These are phyloP conservation scores for Jatropha podagrica DNA, from an alignment of 441 rosid species.

Conservation along the genomic window DNA sequence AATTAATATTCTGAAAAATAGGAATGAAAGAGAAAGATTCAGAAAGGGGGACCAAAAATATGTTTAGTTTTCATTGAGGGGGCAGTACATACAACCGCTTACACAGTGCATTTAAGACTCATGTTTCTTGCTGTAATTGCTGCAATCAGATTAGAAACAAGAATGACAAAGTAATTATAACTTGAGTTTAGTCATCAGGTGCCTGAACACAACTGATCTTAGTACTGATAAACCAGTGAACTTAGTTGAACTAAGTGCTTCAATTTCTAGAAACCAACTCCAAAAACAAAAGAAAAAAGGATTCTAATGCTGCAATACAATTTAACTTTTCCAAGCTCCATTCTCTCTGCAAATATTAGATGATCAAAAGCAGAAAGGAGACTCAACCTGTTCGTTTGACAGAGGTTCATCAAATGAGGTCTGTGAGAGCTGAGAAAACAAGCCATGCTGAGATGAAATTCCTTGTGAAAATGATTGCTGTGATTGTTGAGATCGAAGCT, in stretches of 20 bases:
- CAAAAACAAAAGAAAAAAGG: background rate
- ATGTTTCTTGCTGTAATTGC: background rate
- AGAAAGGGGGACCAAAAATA: background rate
- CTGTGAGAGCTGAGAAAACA: slow-evolving; percentile 84
- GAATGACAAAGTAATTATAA: background rate
- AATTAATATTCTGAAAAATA: background rate
- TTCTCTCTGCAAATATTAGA: background rate
- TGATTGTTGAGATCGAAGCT: slow-evolving; percentile 63
- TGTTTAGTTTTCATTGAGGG: background rate
- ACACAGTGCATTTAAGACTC: background rate
- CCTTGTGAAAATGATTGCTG: slow-evolving; percentile 93
- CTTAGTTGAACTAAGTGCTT: background rate
- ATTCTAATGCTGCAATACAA: background rate
- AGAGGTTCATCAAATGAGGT: slow-evolving; percentile 57
- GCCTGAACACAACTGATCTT: background rate
- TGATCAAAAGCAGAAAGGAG: slow-evolving; percentile 12
- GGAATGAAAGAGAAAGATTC: background rate
- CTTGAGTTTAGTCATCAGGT: background rate
- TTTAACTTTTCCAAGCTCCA: background rate
- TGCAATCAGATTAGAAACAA: background rate
- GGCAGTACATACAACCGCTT: background rate
- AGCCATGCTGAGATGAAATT: slow-evolving; percentile 75
- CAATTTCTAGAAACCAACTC: background rate
- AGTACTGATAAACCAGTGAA: background rate
- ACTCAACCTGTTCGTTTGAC: slow-evolving; percentile 61